A percentile compares a stretch with the other conserved stretches of the same genome.
These are phyloP conservation scores for Globisporangium abappressorium DNA, from an alignment of 352 stramenopile species.

Conservation along the genomic window DNA sequence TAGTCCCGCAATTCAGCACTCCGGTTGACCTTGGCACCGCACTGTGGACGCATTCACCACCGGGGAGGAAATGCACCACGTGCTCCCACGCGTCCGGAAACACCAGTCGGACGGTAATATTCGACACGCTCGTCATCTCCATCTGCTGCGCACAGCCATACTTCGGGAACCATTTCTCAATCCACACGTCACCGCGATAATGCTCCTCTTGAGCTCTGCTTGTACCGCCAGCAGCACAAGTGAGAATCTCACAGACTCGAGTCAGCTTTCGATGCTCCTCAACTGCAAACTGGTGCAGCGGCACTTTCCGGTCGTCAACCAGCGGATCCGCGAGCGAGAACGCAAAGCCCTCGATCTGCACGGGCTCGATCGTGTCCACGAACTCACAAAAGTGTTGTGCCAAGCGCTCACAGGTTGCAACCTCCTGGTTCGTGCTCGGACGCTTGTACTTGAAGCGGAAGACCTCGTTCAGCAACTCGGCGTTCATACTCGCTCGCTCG, in stretches of 20 bases:
- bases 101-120: slow-evolving; percentile 31
- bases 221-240: neutral
- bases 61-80: slow-evolving; percentile 29
- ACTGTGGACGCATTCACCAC: slow-evolving; percentile 32
- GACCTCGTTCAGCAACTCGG: slow-evolving; percentile 25
- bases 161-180: slow-evolving; percentile 4
- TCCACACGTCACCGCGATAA: neutral
- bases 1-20: slow-evolving; percentile 30
- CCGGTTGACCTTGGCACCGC: slow-evolving; percentile 26
- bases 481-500: neutral
- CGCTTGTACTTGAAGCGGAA: slow-evolving; percentile 43
- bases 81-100: slow-evolving; percentile 44
- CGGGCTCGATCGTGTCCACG: slow-evolving; percentile 15
- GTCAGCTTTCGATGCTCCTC: slow-evolving; percentile 27
- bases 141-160: slow-evolving; percentile 19
- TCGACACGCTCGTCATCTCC: slow-evolving; percentile 20
- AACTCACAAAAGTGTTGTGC: slow-evolving; percentile 20
- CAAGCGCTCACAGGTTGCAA: slow-evolving; percentile 21
- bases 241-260: slow-evolving; percentile 1
- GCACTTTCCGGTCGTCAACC: slow-evolving; percentile 16
- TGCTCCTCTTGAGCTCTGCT: neutral
- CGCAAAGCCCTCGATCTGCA: slow-evolving; percentile 6
- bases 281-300: slow-evolving; percentile 19
- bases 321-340: slow-evolving; percentile 19
- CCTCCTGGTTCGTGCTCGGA: slow-evolving; percentile 28